Evolutionary conservation across 768 basidiomycete genomes (phyloP), one percentile per base, ranked within the genome.

Genomic region (Phanerochaete sordida): DNA sequence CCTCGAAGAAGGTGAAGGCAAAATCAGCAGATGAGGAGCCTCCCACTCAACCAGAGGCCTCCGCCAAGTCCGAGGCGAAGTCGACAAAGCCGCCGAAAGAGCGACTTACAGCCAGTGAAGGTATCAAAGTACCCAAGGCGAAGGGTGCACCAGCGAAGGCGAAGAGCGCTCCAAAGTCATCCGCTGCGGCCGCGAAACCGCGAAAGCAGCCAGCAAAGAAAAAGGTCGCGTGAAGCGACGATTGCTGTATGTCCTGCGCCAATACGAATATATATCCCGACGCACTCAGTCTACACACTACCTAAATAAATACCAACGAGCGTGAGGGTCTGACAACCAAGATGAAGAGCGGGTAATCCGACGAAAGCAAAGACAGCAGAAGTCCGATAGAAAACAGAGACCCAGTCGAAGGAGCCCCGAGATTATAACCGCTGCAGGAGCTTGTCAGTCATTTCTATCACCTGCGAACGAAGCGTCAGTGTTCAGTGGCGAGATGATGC

Each of bases 381-480:
- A 33, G 30, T n/a, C 19, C 19, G 37, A 13, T 13, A 37, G 9
- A 44, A 59, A 23, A 39, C 43, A 23, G 55, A n/a, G 35, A 49
- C 57, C 19, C 19, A 13, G 11, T 30, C 57, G 13, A 65, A 59
- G 52, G 23, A 35, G 31, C 51, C 26, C 11, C 21, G 45, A 44
- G 4, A 9, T 43, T 79, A 76, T 56, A 90, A 73, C 27, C 81
- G 82, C 70, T 81, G 84, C 58, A 91, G 68, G 21, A 86, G 84
- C 49, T 77, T 75, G 64, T 90, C 83, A 2, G 89, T 87, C 77
- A 77, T 77, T 66, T 79, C 73, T 56, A 92, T 81, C 43, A 93
- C 84, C 89, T 92, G 60, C 33, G 63, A 30, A 24, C 39, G 39
- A 11, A 43, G 39, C 19, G 33, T 12, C 31, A 62, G 28, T 35